phyloP scores from a whole-genome alignment of 2,329 filamentous ascomycete genomes.

The Curvularia eragrostidis region DNA sequence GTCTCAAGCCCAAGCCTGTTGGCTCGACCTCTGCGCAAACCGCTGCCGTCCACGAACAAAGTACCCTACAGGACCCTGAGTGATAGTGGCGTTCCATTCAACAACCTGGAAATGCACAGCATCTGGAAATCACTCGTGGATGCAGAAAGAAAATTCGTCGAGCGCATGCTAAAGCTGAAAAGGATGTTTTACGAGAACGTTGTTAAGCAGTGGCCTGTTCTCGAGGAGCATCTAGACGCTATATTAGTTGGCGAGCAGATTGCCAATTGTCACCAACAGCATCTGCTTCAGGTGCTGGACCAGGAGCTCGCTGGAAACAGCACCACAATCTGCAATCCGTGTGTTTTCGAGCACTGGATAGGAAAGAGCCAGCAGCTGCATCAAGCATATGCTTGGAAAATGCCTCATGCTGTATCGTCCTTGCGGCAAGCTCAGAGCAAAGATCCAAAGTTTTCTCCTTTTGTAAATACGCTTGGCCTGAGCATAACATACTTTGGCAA shows the following conservation, averaged over 20 bases:
- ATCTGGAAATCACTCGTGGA: slow-evolving; percentile 34
- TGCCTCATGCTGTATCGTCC: slow-evolving; percentile 36
- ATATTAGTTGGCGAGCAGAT: slow-evolving; percentile 31
- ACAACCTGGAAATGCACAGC: slow-evolving; percentile 28
- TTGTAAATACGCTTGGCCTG: slow-evolving; percentile 36
- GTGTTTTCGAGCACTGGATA: slow-evolving; percentile 34
- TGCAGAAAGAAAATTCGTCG: slow-evolving; percentile 35
- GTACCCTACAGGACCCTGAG: slow-evolving; percentile 19
- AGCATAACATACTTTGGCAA: slow-evolving; percentile 33
- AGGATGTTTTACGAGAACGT: slow-evolving; percentile 39
- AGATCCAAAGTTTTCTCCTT: slow-evolving; percentile 35
- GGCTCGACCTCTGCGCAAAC: slow-evolving; percentile 15
- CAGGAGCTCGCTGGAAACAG: slow-evolving; percentile 19
- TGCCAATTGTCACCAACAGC: slow-evolving; percentile 25
- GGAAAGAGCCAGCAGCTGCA: slow-evolving; percentile 28
- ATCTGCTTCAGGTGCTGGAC: slow-evolving; percentile 31
- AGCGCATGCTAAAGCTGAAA: slow-evolving; percentile 33
- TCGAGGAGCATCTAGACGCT: slow-evolving; percentile 34
- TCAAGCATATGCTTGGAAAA: slow-evolving; percentile 31
- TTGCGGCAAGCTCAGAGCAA: slow-evolving; percentile 28
- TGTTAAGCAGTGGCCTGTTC: slow-evolving; percentile 35
- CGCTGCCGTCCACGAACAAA: slow-evolving; percentile 23
- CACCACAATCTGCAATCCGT: slow-evolving; percentile 26
- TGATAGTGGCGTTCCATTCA: not conserved
- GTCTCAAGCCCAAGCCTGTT: slow-evolving; percentile 6